Evolutionary conservation across 2,329 filamentous ascomycete species (phyloP), one percentile per base, ranked within the genome.

Genomic region (Colletotrichum eleusines): DNA sequence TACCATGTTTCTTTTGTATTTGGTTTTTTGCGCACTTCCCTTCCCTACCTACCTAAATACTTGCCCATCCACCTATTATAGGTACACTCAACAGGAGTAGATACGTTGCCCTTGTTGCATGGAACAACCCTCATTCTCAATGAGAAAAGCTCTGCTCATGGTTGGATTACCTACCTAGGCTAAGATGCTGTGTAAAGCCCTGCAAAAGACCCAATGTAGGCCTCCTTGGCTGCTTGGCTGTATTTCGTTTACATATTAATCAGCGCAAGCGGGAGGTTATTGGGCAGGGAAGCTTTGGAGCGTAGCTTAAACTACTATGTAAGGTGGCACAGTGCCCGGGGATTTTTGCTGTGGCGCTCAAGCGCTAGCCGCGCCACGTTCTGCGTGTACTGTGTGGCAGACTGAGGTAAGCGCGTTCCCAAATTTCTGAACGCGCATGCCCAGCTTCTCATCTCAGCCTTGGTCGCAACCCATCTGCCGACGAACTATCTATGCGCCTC

Each of bases 401-500:
- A n/a, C 23, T 51, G 33, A 62, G 28, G 26, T 63, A 71, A 71
- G 69, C 69, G 69, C 62, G 62, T 57, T 46, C 55, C 64, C 54
- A 71, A 71, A 71, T 71, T 71, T 69, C 64, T 71, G 69, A 59
- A 58, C 69, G 64, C 58, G 69, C 58, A 48, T 53, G 26, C 61
- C 51, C 40, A 70, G 63, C 35, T n/a, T n/a, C n/a, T 7, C 31
- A 58, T 44, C 51, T 62, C 63, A 66, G 60, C 66, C 60, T 71
- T 46, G 44, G 42, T 50, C 20, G 55, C 54, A 60, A 54, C 26
- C 16, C 44, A 23, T 42, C 20, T n/a, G 40, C 55, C n/a, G 16
- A 59, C 26, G 14, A 63, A 57, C n/a, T 58, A 35, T 67, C 48
- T 62, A 62, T 58, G 69, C 66, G 48, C 62, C 44, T 38, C 70